Percentiles rank a stretch among this genome's conserved stretches.
phyloP scores from a whole-genome alignment of 768 basidiomycete genomes.

The Ephemerocybe angulata region DNA sequence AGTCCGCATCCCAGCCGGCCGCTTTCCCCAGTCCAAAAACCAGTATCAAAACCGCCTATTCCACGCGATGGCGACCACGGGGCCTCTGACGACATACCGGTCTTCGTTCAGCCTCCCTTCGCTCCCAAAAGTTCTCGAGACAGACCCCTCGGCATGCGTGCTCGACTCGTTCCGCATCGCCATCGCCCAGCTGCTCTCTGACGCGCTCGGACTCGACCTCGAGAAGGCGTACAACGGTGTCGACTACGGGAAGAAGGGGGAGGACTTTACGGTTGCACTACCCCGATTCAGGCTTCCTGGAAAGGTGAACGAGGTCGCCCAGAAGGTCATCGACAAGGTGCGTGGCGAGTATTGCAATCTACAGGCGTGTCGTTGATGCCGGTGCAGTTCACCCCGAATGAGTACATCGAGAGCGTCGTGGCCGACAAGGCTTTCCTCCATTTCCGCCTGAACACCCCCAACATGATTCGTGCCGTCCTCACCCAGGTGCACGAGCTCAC shows the following conservation, averaged over 20 bases:
- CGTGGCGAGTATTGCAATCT: conserved; percentile 25
- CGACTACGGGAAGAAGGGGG: conserved; percentile 90
- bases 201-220: conserved; percentile 63
- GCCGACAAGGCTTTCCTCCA: conserved; percentile 80
- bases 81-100: conserved; percentile 8
- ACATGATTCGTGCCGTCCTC: conserved; percentile 63
- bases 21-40: background rate
- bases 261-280: conserved; percentile 86
- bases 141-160: conserved; percentile 63
- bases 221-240: conserved; percentile 83
- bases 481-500: conserved; percentile 73
- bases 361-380: background rate
- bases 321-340: conserved; percentile 71
- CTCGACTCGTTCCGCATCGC: conserved; percentile 80
- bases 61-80: background rate
- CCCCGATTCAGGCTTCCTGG: conserved; percentile 87
- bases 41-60: background rate
- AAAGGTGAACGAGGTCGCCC: conserved; percentile 75
- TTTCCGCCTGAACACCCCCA: conserved; percentile 67
- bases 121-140: conserved; percentile 33
- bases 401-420: conserved; percentile 66
- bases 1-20: background rate
- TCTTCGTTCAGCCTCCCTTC: conserved; percentile 16
- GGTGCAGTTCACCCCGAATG: conserved; percentile 77
- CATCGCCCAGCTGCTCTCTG: conserved; percentile 68